Evolutionary conservation across 306 rosid species (phyloP).

Genomic region (Vigna nakashimae): DNA sequence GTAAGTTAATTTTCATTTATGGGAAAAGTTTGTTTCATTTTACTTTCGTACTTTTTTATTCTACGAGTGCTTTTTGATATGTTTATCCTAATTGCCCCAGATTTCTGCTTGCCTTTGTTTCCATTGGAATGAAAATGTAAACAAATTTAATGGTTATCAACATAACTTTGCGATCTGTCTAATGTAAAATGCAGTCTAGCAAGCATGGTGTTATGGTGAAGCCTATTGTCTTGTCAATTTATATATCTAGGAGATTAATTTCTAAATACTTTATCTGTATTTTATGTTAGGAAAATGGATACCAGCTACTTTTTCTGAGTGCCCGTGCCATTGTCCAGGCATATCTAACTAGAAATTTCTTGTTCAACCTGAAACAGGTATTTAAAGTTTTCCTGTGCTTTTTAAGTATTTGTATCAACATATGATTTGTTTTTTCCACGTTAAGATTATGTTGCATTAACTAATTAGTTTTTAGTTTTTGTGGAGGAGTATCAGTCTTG

Average conservation of each 20-base stretch:
- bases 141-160: conserved; percentile 26
- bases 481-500: conserved; percentile 19
- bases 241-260: conserved; percentile 35
- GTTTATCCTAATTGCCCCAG: neutral
- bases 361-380: conserved; percentile 86
- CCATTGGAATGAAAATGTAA: conserved; percentile 25
- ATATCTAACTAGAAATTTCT: conserved; percentile 87
- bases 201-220: conserved; percentile 27
- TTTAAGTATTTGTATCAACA: conserved; percentile 20
- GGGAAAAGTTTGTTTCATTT: neutral
- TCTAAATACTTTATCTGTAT: conserved; percentile 33
- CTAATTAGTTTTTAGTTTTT: conserved; percentile 17
- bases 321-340: conserved; percentile 99
- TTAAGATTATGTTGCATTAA: conserved; percentile 8
- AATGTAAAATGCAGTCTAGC: conserved; percentile 34
- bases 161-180: conserved; percentile 19
- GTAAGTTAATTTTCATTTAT: neutral
- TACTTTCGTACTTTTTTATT: neutral
- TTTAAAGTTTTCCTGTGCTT: conserved; percentile 15
- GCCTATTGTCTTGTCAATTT: conserved; percentile 17
- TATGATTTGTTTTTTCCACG: neutral
- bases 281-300: conserved; percentile 91
- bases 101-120: conserved; percentile 20
- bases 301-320: conserved; percentile 95
- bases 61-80: neutral